These are phyloP conservation scores for Mrakia frigida DNA, from an alignment of 768 basidiomycete species.

Conservation along the genomic window DNA sequence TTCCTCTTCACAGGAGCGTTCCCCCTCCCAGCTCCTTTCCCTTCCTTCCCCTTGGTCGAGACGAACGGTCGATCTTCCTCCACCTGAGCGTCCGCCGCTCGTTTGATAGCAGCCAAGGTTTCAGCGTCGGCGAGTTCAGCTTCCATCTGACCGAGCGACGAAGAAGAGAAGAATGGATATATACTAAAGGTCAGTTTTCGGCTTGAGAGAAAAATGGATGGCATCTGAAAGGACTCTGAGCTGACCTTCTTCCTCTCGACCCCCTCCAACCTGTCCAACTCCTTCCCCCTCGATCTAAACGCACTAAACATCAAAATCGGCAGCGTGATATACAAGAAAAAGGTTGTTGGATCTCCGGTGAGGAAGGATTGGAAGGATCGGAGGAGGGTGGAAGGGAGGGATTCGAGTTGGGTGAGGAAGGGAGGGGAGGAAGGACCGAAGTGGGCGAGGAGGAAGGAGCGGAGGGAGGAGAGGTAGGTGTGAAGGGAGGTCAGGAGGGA, in stretches of 20 bases:
- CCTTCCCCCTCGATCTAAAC: not conserved
- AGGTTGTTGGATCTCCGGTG: not conserved
- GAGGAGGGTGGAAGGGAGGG: not conserved
- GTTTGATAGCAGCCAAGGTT: too few relatives aligned
- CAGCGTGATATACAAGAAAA: slow-evolving; percentile 44
- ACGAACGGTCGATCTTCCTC: not conserved
- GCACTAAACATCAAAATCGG: slow-evolving; percentile 78
- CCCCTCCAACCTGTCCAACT: not conserved
- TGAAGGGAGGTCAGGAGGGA: not conserved
- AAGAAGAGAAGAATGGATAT: too few relatives aligned
- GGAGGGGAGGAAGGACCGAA: not conserved
- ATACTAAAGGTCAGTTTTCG: too few relatives aligned
- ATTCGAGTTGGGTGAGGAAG: not conserved
- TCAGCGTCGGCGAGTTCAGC: too few relatives aligned
- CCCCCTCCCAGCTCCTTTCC: not conserved
- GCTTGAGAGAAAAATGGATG: too few relatives aligned
- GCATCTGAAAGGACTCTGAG: too few relatives aligned
- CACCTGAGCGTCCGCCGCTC: too few relatives aligned
- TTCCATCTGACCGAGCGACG: too few relatives aligned
- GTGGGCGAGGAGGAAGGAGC: not conserved
- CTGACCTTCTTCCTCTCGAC: not conserved
- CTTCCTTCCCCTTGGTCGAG: not conserved
- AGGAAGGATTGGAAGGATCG: not conserved
- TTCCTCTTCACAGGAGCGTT: not conserved
- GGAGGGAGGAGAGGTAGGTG: not conserved